Conservation (phyloP, 2,329 filamentous ascomycete genomes). For the Rhynchosporium agropyri region DNA sequence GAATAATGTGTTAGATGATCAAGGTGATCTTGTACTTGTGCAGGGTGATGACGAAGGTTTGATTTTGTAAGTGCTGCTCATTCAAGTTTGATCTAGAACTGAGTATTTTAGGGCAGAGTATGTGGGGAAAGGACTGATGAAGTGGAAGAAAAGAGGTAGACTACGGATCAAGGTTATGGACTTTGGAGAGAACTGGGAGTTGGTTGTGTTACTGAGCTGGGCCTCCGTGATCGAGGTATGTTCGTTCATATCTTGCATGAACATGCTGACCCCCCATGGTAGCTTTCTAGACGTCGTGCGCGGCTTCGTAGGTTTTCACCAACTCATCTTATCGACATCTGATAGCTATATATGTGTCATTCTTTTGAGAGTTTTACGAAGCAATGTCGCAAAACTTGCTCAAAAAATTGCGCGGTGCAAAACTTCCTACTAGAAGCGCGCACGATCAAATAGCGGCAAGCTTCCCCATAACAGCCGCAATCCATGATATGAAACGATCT, state of each 20-base stretch:
- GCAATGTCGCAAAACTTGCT: no score
- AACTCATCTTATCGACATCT: conserved; percentile 31
- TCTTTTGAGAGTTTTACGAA: no score
- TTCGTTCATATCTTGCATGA: not conserved
- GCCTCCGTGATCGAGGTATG: conserved; percentile 34
- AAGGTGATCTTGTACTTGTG: conserved; percentile 35
- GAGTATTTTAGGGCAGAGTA: conserved; percentile 28
- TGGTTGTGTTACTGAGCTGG: conserved; percentile 35
- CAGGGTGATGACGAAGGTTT: conserved; percentile 31
- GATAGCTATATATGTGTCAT: no score
- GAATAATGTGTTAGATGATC: conserved; percentile 36
- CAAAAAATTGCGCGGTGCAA: no score
- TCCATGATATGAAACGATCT: no score
- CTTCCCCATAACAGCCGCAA: no score
- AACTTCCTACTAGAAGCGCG: no score
- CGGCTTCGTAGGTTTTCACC: conserved; percentile 33
- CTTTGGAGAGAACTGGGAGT: conserved; percentile 32
- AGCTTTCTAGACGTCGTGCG: conserved; percentile 33
- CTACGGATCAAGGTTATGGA: conserved; percentile 27
- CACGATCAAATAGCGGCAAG: no score
- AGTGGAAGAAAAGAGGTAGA: conserved; percentile 37
- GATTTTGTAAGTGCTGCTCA: conserved; percentile 17
- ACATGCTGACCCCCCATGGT: not conserved
- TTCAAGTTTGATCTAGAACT: not conserved
- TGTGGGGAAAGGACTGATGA: conserved; percentile 33